Conservation (phyloP, 495 filamentous ascomycete genomes). For the Lophium mytilinum region DNA sequence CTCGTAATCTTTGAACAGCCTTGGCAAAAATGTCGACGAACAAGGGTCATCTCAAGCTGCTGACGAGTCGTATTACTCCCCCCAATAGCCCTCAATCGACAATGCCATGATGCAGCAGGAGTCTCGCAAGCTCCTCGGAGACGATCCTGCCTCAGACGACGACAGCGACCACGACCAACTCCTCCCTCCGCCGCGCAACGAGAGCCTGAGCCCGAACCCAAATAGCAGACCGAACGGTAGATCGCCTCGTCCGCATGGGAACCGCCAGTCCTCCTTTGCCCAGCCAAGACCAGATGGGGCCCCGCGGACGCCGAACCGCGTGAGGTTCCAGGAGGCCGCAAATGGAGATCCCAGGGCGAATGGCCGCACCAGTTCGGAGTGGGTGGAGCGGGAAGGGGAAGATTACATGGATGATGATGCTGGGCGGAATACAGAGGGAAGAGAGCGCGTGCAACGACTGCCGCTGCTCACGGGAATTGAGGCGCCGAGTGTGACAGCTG, state of each 20-base stretch:
- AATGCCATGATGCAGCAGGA: neutral
- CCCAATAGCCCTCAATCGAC: neutral
- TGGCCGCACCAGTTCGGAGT: conserved; percentile 31
- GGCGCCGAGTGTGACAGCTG: conserved; percentile 80
- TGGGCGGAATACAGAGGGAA: conserved; percentile 13
- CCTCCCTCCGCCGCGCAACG: neutral
- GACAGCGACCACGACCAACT: neutral
- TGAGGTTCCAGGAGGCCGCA: conserved; percentile 72
- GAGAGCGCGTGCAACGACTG: conserved; percentile 42
- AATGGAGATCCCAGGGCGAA: conserved; percentile 33
- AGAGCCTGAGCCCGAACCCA: neutral
- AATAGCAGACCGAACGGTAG: neutral
- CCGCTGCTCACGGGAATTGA: conserved; percentile 81
- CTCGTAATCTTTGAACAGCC: neutral
- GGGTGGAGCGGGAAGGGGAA: conserved; percentile 49
- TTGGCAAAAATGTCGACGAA: neutral
- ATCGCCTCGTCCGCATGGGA: neutral
- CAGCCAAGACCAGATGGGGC: conserved; percentile 39
- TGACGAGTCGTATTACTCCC: neutral
- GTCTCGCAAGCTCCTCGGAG: neutral
- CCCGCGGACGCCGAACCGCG: conserved; percentile 74
- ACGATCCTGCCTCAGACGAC: neutral
- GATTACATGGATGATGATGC: conserved; percentile 38
- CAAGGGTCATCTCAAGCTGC: neutral
- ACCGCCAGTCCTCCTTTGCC: conserved; percentile 35